Evolutionary conservation across 345 rosid genomes (phyloP).

Genomic region (Dovyalis caffra): DNA sequence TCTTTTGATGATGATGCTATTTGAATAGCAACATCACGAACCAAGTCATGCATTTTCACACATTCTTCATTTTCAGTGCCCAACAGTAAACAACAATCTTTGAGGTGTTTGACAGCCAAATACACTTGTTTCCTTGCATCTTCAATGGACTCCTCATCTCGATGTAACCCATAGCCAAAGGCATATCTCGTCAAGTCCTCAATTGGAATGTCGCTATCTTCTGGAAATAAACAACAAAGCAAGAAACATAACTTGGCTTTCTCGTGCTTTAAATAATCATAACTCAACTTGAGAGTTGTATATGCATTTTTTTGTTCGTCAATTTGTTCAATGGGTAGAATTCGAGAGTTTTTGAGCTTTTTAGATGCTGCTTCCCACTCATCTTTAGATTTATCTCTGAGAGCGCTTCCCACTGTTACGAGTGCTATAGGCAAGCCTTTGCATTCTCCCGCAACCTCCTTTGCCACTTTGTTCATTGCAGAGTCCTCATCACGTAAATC

Average conservation of each 20-base stretch:
- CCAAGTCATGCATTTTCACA: constrained; percentile 17
- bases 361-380: not conserved
- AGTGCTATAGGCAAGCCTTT: not conserved
- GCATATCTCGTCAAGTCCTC: too few relatives aligned
- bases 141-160: too few relatives aligned
- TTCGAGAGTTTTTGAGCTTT: not conserved
- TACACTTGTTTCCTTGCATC: too few relatives aligned
- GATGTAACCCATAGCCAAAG: too few relatives aligned
- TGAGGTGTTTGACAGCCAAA: not conserved
- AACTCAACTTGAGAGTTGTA: constrained; percentile 13
- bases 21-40: too few relatives aligned
- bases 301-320: not conserved
- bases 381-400: not conserved
- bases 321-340: not conserved
- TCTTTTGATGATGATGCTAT: not conserved
- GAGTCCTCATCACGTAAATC: not conserved
- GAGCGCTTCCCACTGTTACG: constrained; percentile 13
- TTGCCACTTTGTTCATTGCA: not conserved
- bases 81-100: constrained; percentile 6
- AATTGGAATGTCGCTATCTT: too few relatives aligned
- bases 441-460: not conserved
- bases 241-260: constrained; percentile 12
- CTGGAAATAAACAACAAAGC: constrained; percentile 7
- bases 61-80: not conserved
- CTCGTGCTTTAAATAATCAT: constrained; percentile 5